Evolutionary conservation across 2,329 filamentous ascomycete genomes (phyloP), one percentile per base, ranked within the genome.

Genomic region (Gaeumannomyces tritici): DNA sequence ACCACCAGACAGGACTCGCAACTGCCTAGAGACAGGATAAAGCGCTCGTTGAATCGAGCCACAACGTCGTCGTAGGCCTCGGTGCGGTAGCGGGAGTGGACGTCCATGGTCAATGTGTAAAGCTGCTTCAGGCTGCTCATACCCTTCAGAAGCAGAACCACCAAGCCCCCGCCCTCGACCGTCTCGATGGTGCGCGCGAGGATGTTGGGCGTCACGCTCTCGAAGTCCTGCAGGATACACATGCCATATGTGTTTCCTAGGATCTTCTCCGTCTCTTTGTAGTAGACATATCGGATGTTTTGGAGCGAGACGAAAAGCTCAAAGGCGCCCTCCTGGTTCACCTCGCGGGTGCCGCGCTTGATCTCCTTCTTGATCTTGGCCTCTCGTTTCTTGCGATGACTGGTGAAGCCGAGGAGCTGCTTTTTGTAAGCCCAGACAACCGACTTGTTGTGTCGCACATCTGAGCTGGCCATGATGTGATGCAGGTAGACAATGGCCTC

Each of bases 221-320:
- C 95, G 70, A 99, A 99, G 73, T 99, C 95, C 75, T 99, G 95
- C 68, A 99, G 78, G 67, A 99, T 96, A 74, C 92, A 97, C 91
- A 97, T 97, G 73, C 93, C 93, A 73, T 95, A 99, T 56, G 95
- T 99, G 75, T 98, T 96, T 73, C 95, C 95, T 63, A 98, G 77
- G 72, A 99, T 97, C 81, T 97, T 98, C 71, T 99, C 95, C 31
- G 95, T 98, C 79, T 99, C 95, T 78, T 99, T 99, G 81, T 99
- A 99, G 82, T 96, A 99, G 63, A 95, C 91, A 83, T 99, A 99
- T 75, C 95, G 90, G 73, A 99, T 96, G 75, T 97, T 92, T 79
- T 98, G 90, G 63, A 96, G 87, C 63, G 92, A 95, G 69, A 98
- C 89, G 77, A 98, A 99, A 62, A 98, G 85, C 77, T 99, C 95